Percentiles rank a stretch among this genome's conserved stretches.
Evolutionary conservation across 139 green algal genomes (phyloP).

Genomic region (Marvania coccoides): DNA sequence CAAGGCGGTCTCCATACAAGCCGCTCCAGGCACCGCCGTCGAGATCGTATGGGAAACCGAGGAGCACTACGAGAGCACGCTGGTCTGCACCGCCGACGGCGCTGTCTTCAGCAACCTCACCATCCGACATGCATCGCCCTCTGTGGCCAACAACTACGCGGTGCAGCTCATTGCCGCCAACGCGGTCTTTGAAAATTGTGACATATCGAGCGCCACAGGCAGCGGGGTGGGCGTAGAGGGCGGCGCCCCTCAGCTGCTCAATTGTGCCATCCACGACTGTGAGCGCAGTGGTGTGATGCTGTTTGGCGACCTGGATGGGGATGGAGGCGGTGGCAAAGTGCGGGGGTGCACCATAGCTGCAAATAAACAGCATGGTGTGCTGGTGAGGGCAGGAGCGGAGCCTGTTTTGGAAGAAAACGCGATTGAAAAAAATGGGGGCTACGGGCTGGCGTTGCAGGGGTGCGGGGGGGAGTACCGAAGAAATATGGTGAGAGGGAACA

Average conservation of each 20-base stretch:
- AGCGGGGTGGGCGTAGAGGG: constrained; percentile 31
- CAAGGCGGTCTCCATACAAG: neutral
- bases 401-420: neutral
- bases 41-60: constrained; percentile 10
- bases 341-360: constrained; percentile 17
- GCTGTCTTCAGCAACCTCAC: constrained; percentile 16
- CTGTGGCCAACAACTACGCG: constrained; percentile 50
- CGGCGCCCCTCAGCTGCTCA: neutral
- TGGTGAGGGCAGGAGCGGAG: constrained; percentile 26
- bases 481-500: constrained; percentile 2
- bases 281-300: constrained; percentile 36
- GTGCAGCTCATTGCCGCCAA: constrained; percentile 13
- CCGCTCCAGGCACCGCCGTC: neutral
- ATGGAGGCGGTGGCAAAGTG: neutral
- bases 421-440: constrained; percentile 7
- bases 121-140: constrained; percentile 29
- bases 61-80: neutral
- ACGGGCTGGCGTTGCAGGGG: constrained; percentile 3
- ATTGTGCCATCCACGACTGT: constrained; percentile 30
- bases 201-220: constrained; percentile 29
- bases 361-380: constrained; percentile 30
- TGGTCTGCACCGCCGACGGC: constrained; percentile 2
- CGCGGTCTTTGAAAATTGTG: constrained; percentile 16
- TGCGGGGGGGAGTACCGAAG: neutral
- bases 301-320: constrained; percentile 24